A percentile compares a stretch with the other conserved stretches of the same genome.
phyloP scores from a whole-genome alignment of 176 grass and related monocot genomes.

The Bonia amplexicaulis region DNA sequence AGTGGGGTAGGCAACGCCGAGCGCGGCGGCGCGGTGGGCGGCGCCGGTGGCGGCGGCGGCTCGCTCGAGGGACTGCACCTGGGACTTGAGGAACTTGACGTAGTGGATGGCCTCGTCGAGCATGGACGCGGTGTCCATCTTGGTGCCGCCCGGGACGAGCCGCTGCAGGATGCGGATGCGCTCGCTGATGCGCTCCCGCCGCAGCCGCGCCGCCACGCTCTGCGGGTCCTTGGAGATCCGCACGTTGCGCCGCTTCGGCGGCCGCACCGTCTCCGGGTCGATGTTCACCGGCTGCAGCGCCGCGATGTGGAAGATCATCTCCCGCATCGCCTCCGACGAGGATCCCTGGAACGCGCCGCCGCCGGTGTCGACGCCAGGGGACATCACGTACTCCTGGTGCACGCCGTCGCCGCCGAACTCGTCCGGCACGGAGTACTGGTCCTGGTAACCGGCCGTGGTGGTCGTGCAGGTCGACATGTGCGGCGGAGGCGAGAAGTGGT shows the following conservation, averaged over 20 bases:
- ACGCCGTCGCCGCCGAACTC: not conserved
- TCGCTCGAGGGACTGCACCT: slow-evolving; percentile 80
- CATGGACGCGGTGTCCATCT: slow-evolving; percentile 99
- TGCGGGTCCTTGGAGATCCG: slow-evolving; percentile 93
- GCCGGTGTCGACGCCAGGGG: not conserved
- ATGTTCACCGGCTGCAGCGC: slow-evolving; percentile 85
- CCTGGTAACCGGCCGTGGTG: not conserved
- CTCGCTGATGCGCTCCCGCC: slow-evolving; percentile 94
- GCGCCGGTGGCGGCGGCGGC: slow-evolving; percentile 35
- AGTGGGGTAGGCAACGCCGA: slow-evolving; percentile 24
- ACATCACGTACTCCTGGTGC: slow-evolving; percentile 23
- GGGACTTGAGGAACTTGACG: slow-evolving; percentile 95
- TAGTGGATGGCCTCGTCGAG: slow-evolving; percentile 97
- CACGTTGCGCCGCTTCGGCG: slow-evolving; percentile 83
- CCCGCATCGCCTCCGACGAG: slow-evolving; percentile 57
- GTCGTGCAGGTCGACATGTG: slow-evolving; percentile 17
- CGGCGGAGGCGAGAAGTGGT: slow-evolving; percentile 31
- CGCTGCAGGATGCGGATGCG: slow-evolving; percentile 89
- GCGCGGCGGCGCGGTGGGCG: slow-evolving; percentile 9
- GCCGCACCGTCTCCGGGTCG: slow-evolving; percentile 64
- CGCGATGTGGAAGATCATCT: slow-evolving; percentile 82
- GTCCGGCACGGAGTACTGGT: not conserved
- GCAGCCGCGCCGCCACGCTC: slow-evolving; percentile 85
- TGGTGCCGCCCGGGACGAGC: slow-evolving; percentile 88
- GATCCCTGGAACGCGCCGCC: not conserved